Conservation (phyloP, 805 yeast genomes). For the Schwanniomyces yamadae region DNA sequence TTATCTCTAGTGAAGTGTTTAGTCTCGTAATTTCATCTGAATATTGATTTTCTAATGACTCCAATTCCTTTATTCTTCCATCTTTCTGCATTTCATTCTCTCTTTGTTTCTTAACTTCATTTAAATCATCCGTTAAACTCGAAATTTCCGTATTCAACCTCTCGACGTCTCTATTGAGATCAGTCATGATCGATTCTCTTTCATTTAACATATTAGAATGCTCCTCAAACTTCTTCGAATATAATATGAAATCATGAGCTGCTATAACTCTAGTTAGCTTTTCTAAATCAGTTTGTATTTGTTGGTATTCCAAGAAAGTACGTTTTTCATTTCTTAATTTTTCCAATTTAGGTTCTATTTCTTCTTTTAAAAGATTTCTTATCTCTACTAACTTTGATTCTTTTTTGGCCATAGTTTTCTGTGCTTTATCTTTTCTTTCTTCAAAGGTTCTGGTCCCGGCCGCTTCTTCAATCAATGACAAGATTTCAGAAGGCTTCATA, state of each 20-base stretch:
- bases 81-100: constrained; percentile 62
- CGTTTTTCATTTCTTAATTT: constrained; percentile 79
- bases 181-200: constrained; percentile 39
- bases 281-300: constrained; percentile 77
- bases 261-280: constrained; percentile 68
- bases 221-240: constrained; percentile 40
- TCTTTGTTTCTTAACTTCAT: constrained; percentile 48
- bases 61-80: constrained; percentile 58
- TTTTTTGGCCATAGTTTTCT: constrained; percentile 86
- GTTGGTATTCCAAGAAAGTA: constrained; percentile 81
- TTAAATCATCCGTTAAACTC: constrained; percentile 60
- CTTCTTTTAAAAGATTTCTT: constrained; percentile 69
- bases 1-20: constrained; percentile 60
- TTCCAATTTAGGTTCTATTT: constrained; percentile 89
- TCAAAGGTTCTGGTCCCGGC: constrained; percentile 97
- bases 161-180: constrained; percentile 44
- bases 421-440: constrained; percentile 88
- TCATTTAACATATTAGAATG: constrained; percentile 44
- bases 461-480: constrained; percentile 93
- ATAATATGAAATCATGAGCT: constrained; percentile 65
- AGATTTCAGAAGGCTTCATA: constrained; percentile 89
- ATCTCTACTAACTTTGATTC: constrained; percentile 83
- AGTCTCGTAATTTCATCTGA: constrained; percentile 67
- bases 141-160: constrained; percentile 54
- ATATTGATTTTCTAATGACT: constrained; percentile 52